phyloP scores from a whole-genome alignment of 108 stramenopile genomes.

The Conticribra weissflogii region DNA sequence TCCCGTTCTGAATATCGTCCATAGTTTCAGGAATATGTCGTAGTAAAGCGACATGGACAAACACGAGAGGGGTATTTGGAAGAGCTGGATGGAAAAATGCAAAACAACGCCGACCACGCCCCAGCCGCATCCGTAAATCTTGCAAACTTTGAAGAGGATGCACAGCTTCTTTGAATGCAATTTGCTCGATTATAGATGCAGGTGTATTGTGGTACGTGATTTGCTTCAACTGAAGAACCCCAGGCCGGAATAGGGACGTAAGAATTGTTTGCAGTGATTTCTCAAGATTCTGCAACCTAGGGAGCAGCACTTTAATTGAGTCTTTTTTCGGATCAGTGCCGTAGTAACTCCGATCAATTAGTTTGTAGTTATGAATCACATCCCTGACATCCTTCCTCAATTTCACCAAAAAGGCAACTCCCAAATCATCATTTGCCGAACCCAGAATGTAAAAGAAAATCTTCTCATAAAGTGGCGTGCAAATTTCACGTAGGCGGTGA shows the following conservation, averaged over 20 bases:
- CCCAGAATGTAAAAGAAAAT: constrained; percentile 57
- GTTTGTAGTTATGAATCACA: constrained; percentile 32
- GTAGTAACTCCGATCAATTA: too few relatives aligned
- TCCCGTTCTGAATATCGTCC: constrained; percentile 49
- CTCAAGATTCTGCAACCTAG: constrained; percentile 25
- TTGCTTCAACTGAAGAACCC: constrained; percentile 54
- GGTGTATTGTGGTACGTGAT: constrained; percentile 89
- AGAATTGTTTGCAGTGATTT: constrained; percentile 38
- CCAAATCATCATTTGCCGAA: constrained; percentile 53
- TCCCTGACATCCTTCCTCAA: constrained; percentile 63
- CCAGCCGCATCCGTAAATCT: constrained; percentile 82
- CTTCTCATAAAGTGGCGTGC: constrained; percentile 64
- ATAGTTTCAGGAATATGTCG: constrained; percentile 65
- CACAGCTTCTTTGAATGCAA: constrained; percentile 90
- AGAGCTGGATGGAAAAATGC: constrained; percentile 91
- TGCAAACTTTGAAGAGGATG: constrained; percentile 87
- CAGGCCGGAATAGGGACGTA: constrained; percentile 47
- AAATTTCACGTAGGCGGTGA: constrained; percentile 38
- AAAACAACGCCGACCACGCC: constrained; percentile 84
- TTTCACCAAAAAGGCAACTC: constrained; percentile 62
- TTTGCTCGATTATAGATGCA: constrained; percentile 87
- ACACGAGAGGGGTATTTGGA: constrained; percentile 84
- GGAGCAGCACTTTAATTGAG: too few relatives aligned
- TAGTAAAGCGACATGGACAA: constrained; percentile 89
- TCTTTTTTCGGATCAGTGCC: too few relatives aligned